phyloP scores from a whole-genome alignment of 345 rosid genomes.

The Odontarrhena argentea region DNA sequence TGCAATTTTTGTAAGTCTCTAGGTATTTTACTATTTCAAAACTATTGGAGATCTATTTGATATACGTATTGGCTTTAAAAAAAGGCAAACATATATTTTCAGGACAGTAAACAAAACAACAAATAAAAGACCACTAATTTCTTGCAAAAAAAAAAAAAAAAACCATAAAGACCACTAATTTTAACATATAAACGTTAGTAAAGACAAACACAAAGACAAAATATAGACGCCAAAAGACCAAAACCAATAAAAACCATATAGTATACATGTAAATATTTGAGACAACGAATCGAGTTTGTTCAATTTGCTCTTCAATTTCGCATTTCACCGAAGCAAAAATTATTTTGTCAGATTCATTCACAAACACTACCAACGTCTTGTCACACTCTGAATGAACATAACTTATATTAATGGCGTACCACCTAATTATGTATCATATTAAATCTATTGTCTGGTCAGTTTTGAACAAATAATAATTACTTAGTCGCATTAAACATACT shows the following conservation, averaged over 20 bases:
- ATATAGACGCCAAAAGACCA: background rate
- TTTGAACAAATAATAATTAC: background rate
- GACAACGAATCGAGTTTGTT: conserved; percentile 1
- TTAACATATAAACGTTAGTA: background rate
- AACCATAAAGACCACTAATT: no score
- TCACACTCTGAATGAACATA: conserved; percentile 21
- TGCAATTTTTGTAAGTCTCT: conserved; percentile 7
- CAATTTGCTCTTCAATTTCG: conserved; percentile 1
- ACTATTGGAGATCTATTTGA: conserved; percentile 1
- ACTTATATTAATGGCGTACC: background rate
- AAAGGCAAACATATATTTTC: no score
- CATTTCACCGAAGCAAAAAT: background rate
- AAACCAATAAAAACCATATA: no score
- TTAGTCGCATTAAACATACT: background rate
- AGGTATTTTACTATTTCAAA: background rate
- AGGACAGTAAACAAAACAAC: no score
- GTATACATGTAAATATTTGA: background rate
- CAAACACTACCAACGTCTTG: conserved; percentile 13
- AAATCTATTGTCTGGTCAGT: conserved; percentile 4
- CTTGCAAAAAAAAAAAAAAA: no score
- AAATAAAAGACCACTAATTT: no score
- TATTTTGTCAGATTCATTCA: conserved; percentile 17
- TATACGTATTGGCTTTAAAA: no score
- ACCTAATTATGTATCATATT: conserved; percentile 21
- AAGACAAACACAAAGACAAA: background rate